Evolutionary conservation across 352 stramenopile species (phyloP), one percentile per base, ranked within the genome.

Genomic region (Globisporangium spiculum): DNA sequence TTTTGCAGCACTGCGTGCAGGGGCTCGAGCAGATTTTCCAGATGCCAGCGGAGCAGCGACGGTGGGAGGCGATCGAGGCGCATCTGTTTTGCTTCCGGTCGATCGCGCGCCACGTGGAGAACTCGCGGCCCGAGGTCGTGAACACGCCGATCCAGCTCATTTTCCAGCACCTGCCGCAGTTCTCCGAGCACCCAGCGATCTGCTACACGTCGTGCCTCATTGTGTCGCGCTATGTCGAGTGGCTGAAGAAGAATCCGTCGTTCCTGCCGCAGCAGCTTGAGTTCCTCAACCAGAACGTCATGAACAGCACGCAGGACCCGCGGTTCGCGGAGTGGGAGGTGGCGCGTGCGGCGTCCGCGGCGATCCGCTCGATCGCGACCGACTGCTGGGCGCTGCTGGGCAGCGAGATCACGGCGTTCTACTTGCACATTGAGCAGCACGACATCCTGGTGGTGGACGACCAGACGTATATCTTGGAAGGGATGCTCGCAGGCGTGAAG

Each of bases 171-270:
- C 65, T 96, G 8, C 77, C 83, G 3, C 85, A 88, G 66, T 90
- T 94, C 63, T 72, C 85, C 3, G 79, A 80, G 41, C 86, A 96
- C 54, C 84, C 88, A 16, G 83, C 88, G 9, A 94, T 94, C 62
- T 84, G 81, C 72, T 96, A 96, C 76, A 96, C 88, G 32, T 84
- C 88, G 27, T 96, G 86, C 53, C 75, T 96, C 46, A 90, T 94
- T 50, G 76, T 96, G 4, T 92, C 88, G n/a, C 85, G 88, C 9
- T 96, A 94, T 48, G 84, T 81, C 4, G 71, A 86, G 24, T 96
- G 88, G 88, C 74, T 96, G 4, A 74, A 74, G 14, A 70, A 73
- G 3, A 75, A 92, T 60, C 73, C 79, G 4, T 63, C 65, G 16
- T 86, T 77, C 27, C 67, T 96, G 34, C 72, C 75, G 3, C 73